Conservation (phyloP, 331 rosid genomes). For the Erythrophleum ivorense region DNA sequence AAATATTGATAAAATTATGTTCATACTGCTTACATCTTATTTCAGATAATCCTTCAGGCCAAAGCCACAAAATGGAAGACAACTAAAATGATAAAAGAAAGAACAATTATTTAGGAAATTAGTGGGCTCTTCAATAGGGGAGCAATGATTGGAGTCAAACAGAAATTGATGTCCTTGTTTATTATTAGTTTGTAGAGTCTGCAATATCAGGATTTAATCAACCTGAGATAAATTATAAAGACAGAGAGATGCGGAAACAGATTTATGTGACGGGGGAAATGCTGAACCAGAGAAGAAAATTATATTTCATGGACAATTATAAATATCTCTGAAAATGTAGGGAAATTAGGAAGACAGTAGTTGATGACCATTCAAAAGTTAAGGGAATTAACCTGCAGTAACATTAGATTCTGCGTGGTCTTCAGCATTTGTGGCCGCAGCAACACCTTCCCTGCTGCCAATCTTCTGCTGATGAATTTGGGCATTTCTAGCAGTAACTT, state of each 20-base stretch:
- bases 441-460: slow-evolving; percentile 49
- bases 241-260: neutral
- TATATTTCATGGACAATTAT: neutral
- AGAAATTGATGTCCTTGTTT: neutral
- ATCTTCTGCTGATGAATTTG: slow-evolving; percentile 72
- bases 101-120: neutral
- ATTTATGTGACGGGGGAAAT: neutral
- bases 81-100: neutral
- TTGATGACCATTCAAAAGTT: slow-evolving; percentile 13
- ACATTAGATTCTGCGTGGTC: slow-evolving; percentile 55
- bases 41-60: neutral
- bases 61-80: neutral
- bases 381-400: slow-evolving; percentile 60
- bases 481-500: slow-evolving; percentile 82
- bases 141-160: slow-evolving; percentile 2
- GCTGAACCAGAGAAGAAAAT: neutral
- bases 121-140: neutral
- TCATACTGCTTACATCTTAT: neutral
- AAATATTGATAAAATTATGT: neutral
- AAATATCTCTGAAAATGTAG: slow-evolving; percentile 14
- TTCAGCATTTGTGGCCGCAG: slow-evolving; percentile 44
- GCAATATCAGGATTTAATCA: neutral
- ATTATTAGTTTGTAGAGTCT: neutral
- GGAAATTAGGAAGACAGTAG: slow-evolving; percentile 11
- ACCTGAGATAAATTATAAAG: neutral